Evolutionary conservation across 768 basidiomycete species (phyloP).

Genomic region (Boletus rufocinnamomeus): DNA sequence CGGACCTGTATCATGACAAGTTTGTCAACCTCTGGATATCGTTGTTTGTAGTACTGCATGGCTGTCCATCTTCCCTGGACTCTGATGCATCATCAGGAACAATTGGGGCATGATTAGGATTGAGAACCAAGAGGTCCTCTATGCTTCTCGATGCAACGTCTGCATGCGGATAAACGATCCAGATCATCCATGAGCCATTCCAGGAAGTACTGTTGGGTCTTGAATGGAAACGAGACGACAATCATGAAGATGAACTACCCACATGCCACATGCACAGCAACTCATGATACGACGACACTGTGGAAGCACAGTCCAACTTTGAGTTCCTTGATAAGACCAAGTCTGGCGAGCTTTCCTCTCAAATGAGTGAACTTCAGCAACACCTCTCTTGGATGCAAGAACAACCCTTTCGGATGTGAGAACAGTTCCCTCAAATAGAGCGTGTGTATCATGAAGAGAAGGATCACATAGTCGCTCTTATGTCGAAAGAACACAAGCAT

Average conservation of each 20-base stretch:
- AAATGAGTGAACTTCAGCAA: no score
- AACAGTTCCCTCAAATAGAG: no score
- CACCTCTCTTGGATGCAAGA: no score
- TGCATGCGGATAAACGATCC: slow-evolving; percentile 1
- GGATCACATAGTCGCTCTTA: no score
- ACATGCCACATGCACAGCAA: slow-evolving; percentile 9
- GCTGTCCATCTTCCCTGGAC: slow-evolving; percentile 13
- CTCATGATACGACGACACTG: slow-evolving; percentile 93
- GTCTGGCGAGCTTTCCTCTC: slow-evolving; percentile 83
- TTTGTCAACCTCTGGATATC: slow-evolving; percentile 95
- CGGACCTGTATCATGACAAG: slow-evolving; percentile 99
- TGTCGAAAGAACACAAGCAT: no score
- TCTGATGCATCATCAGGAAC: slow-evolving; percentile 21
- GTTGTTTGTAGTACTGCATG: slow-evolving; percentile 93
- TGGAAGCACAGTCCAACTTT: slow-evolving; percentile 83
- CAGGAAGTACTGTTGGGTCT: slow-evolving; percentile 79
- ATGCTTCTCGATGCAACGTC: slow-evolving; percentile 35
- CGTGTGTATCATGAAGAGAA: no score
- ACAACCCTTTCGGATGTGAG: no score
- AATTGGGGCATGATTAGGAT: slow-evolving; percentile 58
- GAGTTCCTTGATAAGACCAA: slow-evolving; percentile 83
- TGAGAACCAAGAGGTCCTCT: slow-evolving; percentile 68
- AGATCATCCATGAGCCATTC: not conserved
- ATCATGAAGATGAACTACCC: not conserved
- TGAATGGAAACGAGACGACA: not conserved